Base-by-base conservation (phyloP, 352 stramenopile genomes). In the Pythium rhizo-oryzae region DNA sequence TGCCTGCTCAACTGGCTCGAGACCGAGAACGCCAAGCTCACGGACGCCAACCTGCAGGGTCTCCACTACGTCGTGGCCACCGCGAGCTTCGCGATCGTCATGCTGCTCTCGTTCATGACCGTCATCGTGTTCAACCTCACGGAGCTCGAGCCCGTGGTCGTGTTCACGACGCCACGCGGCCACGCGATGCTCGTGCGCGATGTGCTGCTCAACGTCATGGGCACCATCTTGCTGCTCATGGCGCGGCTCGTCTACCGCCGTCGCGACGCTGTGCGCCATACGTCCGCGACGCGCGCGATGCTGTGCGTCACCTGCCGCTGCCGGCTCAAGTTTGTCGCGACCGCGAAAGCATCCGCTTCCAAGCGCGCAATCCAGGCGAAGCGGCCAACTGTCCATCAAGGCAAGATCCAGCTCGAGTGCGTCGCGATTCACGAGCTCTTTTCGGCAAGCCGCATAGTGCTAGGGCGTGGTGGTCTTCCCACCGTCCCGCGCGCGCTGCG, bases 221-320 rank as follows among this genome's bases (percentile, higher is more conserved):
- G 16, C 4, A 68, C 61, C 18, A 59, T 62, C 18, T 24, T 43
- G 24, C 33, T 68, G 16, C 43, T 68, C n/a, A 43, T 68, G 25
- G 18, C 50, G 16, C 61, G 61, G 4, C 21, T 62, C 30, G 52
- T 44, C 12, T 61, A 68, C 37, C 51, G 61, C 12, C 35, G 43
- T 4, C 61, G 52, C n/a, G 16, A 59, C 23, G 60, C 50, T 13
- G 6, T 53, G n/a, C 41, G 41, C 41, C 41, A 47, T 7, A 47
- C 41, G 18, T 21, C 41, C 60, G 60, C 16, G n/a, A 59, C 39
- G 18, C 25, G 18, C 12, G 28, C 37, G 19, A 24, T 23, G 51
- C 23, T 56, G 0, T 37, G 25, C 24, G 21, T 35, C 9, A 47
- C 41, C 41, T 47, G 41, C 15, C 41, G 41, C 5, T 47, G 41